These are phyloP conservation scores for Jaapia argillacea DNA, from an alignment of 768 basidiomycete species.

Conservation along the genomic window DNA sequence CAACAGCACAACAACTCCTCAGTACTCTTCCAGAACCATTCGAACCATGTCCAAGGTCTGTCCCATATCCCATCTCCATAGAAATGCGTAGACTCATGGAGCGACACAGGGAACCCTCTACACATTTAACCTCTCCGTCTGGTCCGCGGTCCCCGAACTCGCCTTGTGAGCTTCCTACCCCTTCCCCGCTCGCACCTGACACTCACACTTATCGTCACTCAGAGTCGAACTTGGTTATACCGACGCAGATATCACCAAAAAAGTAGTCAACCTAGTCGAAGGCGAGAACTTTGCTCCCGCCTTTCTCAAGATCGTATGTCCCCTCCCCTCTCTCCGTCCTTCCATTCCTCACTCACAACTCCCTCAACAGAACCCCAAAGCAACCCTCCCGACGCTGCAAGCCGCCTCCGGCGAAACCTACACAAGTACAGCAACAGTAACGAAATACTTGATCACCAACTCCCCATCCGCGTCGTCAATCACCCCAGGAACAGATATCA, in stretches of 20 bases:
- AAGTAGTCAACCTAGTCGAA: constrained; percentile 29
- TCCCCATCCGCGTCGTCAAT: constrained; percentile 27
- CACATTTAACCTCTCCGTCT: constrained; percentile 26
- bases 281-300: constrained; percentile 39
- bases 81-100: no score
- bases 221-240: constrained; percentile 33
- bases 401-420: constrained; percentile 23
- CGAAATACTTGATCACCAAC: constrained; percentile 28
- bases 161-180: no score
- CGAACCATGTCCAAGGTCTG: no score
- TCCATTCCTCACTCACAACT: no score
- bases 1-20: no score
- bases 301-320: constrained; percentile 31
- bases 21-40: no score
- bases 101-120: constrained; percentile 22
- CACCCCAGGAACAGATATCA: constrained; percentile 23
- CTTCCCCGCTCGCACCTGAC: no score
- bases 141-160: constrained; percentile 30
- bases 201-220: no score
- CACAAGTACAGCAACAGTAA: constrained; percentile 30
- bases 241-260: constrained; percentile 22
- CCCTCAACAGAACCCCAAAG: constrained; percentile 32
- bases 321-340: neutral
- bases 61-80: no score
- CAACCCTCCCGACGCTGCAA: constrained; percentile 32